phyloP scores from a whole-genome alignment of 345 rosid species.

The Arabidopsis suecica region DNA sequence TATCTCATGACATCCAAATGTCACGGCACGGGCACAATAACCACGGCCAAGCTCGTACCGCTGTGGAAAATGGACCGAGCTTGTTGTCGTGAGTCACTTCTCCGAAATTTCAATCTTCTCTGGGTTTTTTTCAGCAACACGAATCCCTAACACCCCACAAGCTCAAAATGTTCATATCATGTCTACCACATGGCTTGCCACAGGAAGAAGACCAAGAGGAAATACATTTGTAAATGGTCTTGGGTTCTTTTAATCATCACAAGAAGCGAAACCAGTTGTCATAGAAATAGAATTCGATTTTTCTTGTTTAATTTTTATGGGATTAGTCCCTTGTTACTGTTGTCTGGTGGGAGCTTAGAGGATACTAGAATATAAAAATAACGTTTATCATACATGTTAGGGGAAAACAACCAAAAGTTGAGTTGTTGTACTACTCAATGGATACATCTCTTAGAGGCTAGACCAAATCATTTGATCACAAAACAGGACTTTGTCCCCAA shows the following conservation, averaged over 20 bases:
- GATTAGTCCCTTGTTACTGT: slow-evolving; percentile 20
- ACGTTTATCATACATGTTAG: neutral
- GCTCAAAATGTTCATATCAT: slow-evolving; percentile 27
- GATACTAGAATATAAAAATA: neutral
- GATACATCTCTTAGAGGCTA: neutral
- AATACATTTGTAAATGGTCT: slow-evolving; percentile 42
- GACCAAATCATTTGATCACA: neutral
- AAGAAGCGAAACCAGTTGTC: neutral
- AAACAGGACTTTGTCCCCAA: neutral
- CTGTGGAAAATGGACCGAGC: slow-evolving; percentile 80
- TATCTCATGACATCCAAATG: slow-evolving; percentile 85
- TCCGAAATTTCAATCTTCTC: neutral
- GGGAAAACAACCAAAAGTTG: neutral
- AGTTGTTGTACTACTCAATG: neutral
- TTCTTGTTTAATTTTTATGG: slow-evolving; percentile 25
- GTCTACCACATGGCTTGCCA: slow-evolving; percentile 22
- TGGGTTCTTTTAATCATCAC: slow-evolving; percentile 5
- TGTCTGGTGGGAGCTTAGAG: slow-evolving; percentile 22
- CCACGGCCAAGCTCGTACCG: slow-evolving; percentile 73
- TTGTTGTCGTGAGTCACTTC: slow-evolving; percentile 60
- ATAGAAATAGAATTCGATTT: slow-evolving; percentile 27
- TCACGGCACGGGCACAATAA: slow-evolving; percentile 57
- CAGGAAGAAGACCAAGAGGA: slow-evolving; percentile 7
- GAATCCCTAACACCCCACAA: slow-evolving; percentile 1
- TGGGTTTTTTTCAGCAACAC: neutral